phyloP scores from a whole-genome alignment of 208 protist genomes.

The Trichomonas tenax region DNA sequence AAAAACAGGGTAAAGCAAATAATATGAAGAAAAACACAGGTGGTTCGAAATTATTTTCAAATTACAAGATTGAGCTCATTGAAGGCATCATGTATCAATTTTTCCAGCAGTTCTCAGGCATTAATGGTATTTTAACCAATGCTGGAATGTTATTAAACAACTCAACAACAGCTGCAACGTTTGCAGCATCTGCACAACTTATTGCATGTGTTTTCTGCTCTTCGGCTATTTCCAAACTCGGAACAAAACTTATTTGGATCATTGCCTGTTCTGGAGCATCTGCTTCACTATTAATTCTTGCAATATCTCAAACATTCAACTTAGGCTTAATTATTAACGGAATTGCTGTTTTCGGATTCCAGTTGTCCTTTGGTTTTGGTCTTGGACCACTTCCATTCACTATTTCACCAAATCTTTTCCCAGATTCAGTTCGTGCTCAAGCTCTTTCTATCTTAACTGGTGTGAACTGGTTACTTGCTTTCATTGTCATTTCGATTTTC shows the following conservation, averaged over 20 bases:
- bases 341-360: neutral
- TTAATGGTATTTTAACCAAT: neutral
- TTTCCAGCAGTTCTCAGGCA: constrained; percentile 1
- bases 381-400: neutral
- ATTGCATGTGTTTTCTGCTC: neutral
- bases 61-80: neutral
- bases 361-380: neutral
- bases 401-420: neutral
- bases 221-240: neutral
- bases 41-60: neutral
- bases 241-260: neutral
- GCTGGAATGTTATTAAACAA: neutral
- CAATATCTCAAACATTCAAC: neutral
- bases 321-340: neutral
- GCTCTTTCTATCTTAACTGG: neutral
- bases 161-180: neutral
- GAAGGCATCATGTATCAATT: neutral
- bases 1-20: neutral
- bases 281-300: neutral
- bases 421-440: neutral
- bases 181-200: neutral
- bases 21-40: neutral
- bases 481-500: neutral
- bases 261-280: neutral
- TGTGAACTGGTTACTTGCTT: neutral